phyloP scores from a whole-genome alignment of 352 stramenopile genomes.

The Globisporangium rhizosaccharum region DNA sequence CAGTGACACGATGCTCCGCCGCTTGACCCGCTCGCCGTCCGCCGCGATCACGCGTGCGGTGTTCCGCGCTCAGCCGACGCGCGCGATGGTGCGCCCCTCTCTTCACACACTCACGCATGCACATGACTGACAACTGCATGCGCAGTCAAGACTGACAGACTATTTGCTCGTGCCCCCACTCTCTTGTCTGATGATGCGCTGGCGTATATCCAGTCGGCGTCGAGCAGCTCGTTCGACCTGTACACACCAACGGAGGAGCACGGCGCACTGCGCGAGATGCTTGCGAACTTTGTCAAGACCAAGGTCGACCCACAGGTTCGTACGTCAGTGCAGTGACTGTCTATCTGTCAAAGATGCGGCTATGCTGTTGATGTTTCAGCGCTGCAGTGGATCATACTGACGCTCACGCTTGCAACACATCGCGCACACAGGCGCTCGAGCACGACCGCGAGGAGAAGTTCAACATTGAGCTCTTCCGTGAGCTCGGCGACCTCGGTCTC shows the following conservation, averaged over 20 bases:
- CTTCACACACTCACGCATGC: constrained; percentile 3
- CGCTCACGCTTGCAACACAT: neutral
- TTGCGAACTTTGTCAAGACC: constrained; percentile 90
- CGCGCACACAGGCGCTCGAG: constrained; percentile 66
- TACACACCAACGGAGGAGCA: constrained; percentile 90
- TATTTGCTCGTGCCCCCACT: neutral
- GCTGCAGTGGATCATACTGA: neutral
- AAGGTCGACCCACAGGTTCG: constrained; percentile 96
- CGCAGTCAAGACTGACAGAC: neutral
- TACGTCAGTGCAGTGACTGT: neutral
- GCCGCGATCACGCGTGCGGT: constrained; percentile 9
- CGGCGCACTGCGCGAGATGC: constrained; percentile 89
- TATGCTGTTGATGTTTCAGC: neutral
- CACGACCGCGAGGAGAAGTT: constrained; percentile 97
- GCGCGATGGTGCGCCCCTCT: constrained; percentile 3
- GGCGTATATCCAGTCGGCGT: neutral
- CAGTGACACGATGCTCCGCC: constrained; percentile 5
- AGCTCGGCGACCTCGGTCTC: constrained; percentile 93
- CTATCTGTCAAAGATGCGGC: neutral
- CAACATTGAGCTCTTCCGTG: constrained; percentile 94
- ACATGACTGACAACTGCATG: neutral
- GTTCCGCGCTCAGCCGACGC: constrained; percentile 2
- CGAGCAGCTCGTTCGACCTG: constrained; percentile 43
- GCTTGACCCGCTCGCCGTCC: constrained; percentile 22
- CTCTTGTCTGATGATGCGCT: neutral